Conservation (phyloP, 2,329 filamentous ascomycete species). For the Ascomycota sp. region DNA sequence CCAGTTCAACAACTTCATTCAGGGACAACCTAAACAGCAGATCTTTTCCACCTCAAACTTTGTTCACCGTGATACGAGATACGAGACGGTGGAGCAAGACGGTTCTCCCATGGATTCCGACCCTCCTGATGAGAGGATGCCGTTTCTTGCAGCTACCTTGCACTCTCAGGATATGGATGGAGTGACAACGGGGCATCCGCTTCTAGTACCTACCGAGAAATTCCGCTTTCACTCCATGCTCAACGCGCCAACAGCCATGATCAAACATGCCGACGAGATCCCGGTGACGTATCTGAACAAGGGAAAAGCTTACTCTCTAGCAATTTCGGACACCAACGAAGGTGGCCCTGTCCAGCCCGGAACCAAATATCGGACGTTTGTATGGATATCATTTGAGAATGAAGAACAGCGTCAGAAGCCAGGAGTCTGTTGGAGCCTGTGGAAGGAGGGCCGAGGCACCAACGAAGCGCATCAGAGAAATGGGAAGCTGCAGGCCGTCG, state of each 20-base stretch:
- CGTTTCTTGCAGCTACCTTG: constrained; percentile 38
- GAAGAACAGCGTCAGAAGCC: constrained; percentile 78
- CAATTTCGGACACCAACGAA: constrained; percentile 58
- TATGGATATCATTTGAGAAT: constrained; percentile 94
- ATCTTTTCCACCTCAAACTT: constrained; percentile 64
- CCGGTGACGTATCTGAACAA: constrained; percentile 98
- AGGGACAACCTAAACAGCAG: constrained; percentile 31
- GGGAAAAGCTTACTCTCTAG: constrained; percentile 79
- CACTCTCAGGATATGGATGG: constrained; percentile 28
- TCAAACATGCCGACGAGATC: constrained; percentile 73
- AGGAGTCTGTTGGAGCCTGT: constrained; percentile 64
- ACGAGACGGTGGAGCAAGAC: constrained; percentile 61
- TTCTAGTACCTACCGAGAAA: constrained; percentile 40
- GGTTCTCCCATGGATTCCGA: constrained; percentile 44
- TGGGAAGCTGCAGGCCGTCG: constrained; percentile 81
- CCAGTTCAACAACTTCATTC: constrained; percentile 53
- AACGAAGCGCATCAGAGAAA: constrained; percentile 90
- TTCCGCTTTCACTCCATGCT: constrained; percentile 83
- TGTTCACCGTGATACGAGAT: constrained; percentile 59
- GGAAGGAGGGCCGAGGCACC: constrained; percentile 91
- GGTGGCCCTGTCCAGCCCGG: constrained; percentile 35
- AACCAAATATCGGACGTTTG: constrained; percentile 66
- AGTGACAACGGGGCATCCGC: constrained; percentile 21
- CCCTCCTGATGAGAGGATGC: constrained; percentile 27
- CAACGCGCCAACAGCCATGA: constrained; percentile 92